Percentiles rank a stretch among this genome's conserved stretches.
phyloP scores from a whole-genome alignment of 495 filamentous ascomycete genomes.

The Penicillium lividum region DNA sequence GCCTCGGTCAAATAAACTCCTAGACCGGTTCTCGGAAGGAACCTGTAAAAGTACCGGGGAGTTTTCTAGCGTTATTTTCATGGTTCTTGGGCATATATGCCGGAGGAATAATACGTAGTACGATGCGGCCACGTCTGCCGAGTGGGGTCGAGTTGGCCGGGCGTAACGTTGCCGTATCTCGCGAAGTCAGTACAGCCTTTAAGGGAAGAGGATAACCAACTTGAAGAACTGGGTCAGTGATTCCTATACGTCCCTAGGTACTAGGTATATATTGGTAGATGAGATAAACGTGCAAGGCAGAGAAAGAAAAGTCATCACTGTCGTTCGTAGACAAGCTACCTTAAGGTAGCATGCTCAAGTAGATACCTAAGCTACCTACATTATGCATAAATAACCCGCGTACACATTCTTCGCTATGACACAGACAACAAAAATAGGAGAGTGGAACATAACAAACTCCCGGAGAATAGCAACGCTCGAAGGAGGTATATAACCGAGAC shows the following conservation, averaged over 20 bases:
- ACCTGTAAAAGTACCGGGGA: background rate
- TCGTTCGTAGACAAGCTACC: constrained; percentile 15
- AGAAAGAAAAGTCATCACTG: constrained; percentile 15
- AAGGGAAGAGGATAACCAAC: too few relatives aligned
- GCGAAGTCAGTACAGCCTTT: background rate
- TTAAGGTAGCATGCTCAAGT: background rate
- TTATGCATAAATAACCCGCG: constrained; percentile 7
- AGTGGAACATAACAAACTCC: constrained; percentile 10
- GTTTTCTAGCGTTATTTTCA: background rate
- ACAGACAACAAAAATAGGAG: background rate
- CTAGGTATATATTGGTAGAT: too few relatives aligned
- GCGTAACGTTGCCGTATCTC: background rate
- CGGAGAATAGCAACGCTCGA: constrained; percentile 20
- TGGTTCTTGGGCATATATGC: background rate
- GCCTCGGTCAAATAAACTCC: background rate
- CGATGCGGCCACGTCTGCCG: constrained; percentile 8
- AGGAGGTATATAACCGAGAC: constrained; percentile 23
- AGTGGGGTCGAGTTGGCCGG: constrained; percentile 15
- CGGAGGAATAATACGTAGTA: background rate
- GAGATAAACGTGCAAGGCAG: background rate
- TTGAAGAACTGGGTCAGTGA: too few relatives aligned
- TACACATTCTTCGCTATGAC: constrained; percentile 15
- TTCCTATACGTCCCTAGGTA: too few relatives aligned
- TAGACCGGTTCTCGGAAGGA: background rate
- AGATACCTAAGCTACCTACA: constrained; percentile 8